Conservation (phyloP, 192 early-diverging fungal genomes). For the Podila epicladia region DNA sequence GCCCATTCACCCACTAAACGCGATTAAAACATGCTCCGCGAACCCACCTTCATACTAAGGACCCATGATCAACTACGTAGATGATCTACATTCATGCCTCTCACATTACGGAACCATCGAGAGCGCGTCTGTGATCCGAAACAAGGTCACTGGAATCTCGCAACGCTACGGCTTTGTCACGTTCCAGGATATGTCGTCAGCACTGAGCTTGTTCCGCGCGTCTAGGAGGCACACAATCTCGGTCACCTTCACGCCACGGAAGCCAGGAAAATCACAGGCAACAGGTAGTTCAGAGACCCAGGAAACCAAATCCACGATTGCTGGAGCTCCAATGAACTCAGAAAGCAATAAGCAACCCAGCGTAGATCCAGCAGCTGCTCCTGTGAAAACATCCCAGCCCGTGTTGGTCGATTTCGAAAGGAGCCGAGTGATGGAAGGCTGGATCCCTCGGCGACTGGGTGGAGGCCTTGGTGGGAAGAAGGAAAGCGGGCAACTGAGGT, state of each 20-base stretch:
- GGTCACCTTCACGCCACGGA: constrained; percentile 6
- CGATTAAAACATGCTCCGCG: not conserved
- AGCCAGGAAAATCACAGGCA: no score
- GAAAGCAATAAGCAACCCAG: no score
- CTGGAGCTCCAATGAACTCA: no score
- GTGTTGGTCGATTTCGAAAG: constrained; percentile 50
- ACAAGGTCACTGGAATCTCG: constrained; percentile 43
- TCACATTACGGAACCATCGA: constrained; percentile 16
- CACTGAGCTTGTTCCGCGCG: constrained; percentile 1
- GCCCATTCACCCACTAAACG: not conserved
- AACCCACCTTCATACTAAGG: no score
- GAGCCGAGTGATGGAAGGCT: constrained; percentile 37
- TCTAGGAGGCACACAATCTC: constrained; percentile 16
- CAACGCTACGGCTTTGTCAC: constrained; percentile 52
- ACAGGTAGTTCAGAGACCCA: no score
- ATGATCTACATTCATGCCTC: constrained; percentile 17
- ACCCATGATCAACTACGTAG: not conserved
- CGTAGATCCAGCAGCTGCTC: not conserved
- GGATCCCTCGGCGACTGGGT: constrained; percentile 47
- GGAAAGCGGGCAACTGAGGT: constrained; percentile 48
- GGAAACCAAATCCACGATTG: not conserved
- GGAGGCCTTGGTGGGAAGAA: constrained; percentile 53
- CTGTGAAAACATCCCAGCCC: constrained; percentile 1
- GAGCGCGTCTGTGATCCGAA: constrained; percentile 10
- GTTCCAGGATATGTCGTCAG: constrained; percentile 6